Percentiles rank a stretch among this genome's conserved stretches.
These are phyloP conservation scores for Skeletonema potamos DNA, from an alignment of 108 stramenopile species.

Conservation along the genomic window DNA sequence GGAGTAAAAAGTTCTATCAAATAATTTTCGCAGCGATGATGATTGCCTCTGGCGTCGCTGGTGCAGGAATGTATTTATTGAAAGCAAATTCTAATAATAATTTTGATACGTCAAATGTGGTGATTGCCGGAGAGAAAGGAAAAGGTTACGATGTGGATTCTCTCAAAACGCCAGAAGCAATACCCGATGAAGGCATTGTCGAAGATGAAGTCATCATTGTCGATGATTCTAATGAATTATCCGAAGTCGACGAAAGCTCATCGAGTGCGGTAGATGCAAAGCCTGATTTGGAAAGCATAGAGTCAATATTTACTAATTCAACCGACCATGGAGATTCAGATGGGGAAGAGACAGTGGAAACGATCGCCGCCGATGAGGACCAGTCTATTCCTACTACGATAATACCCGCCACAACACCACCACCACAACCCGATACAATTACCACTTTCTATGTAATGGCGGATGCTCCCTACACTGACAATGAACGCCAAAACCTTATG, in stretches of 20 bases:
- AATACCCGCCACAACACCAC: not conserved
- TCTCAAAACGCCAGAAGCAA: not conserved
- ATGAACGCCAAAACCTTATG: constrained; percentile 46
- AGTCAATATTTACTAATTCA: not conserved
- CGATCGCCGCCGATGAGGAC: not conserved
- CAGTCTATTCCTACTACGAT: not conserved
- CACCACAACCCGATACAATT: constrained; percentile 3
- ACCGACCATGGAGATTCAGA: not conserved
- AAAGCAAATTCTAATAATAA: not conserved
- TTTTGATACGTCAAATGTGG: not conserved
- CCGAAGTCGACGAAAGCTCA: not conserved
- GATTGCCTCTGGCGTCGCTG: not conserved
- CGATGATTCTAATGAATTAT: not conserved
- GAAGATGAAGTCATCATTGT: not conserved
- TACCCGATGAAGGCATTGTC: not conserved
- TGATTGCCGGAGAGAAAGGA: not conserved
- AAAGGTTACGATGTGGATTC: not conserved
- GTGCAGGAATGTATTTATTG: not conserved
- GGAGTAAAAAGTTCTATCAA: not conserved
- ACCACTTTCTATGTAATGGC: constrained; percentile 70
- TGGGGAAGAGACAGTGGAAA: not conserved
- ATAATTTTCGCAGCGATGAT: not conserved
- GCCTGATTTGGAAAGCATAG: not conserved
- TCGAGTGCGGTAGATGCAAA: not conserved
- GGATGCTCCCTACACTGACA: constrained; percentile 54